Conservation (phyloP, 2,329 filamentous ascomycete genomes). For the Emmonsia crescens region DNA sequence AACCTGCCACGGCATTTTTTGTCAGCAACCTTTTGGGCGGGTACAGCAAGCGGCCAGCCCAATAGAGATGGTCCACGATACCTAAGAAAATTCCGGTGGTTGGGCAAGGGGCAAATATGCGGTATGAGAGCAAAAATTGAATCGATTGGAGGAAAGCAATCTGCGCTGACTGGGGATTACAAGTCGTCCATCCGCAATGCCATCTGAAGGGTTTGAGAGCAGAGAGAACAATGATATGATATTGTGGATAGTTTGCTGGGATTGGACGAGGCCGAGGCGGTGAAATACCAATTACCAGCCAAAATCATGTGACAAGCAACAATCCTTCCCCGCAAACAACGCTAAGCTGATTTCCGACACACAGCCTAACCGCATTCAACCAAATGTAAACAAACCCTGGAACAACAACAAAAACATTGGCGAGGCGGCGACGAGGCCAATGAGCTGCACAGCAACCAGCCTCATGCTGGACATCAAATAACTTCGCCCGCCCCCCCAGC, state of each 20-base stretch:
- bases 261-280: background rate
- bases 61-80: background rate
- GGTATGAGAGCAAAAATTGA: background rate
- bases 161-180: background rate
- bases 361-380: background rate
- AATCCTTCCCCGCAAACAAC: background rate
- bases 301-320: background rate
- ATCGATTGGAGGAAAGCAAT: background rate
- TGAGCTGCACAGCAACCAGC: slow-evolving; percentile 5
- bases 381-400: slow-evolving; percentile 8
- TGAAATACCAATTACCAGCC: background rate
- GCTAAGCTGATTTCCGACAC: background rate
- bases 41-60: background rate
- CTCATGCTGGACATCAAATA: slow-evolving; percentile 17
- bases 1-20: background rate
- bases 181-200: background rate
- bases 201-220: background rate
- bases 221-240: background rate
- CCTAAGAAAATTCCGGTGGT: background rate
- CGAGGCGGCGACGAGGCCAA: background rate
- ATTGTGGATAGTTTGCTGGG: background rate
- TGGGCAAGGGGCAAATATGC: background rate
- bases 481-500: slow-evolving; percentile 8
- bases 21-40: background rate
- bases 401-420: slow-evolving; percentile 1